Evolutionary conservation across 169 alveolate species (phyloP).

Genomic region (Plasmodium vinckei): DNA sequence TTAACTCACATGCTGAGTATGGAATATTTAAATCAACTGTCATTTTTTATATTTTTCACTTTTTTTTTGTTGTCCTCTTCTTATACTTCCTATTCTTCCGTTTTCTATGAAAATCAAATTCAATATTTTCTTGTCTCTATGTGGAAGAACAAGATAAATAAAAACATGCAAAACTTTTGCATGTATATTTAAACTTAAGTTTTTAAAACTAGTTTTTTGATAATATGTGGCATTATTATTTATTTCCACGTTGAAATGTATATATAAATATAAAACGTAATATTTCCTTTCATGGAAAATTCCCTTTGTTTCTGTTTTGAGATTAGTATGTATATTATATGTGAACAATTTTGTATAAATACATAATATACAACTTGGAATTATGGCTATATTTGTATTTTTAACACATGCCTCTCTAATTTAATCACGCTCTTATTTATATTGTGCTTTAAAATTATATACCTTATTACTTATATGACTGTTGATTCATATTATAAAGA

Average conservation of each 20-base stretch:
- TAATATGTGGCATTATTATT: not conserved
- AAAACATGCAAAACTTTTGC: not conserved
- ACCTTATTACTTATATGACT: too few relatives aligned
- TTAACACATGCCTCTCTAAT: too few relatives aligned
- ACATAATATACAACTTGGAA: too few relatives aligned
- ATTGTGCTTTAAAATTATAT: too few relatives aligned
- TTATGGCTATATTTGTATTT: too few relatives aligned
- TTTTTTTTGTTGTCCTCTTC: not conserved
- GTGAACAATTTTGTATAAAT: not conserved
- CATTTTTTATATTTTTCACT: constrained; percentile 12
- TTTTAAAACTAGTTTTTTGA: not conserved
- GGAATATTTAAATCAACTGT: constrained; percentile 89
- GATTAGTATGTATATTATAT: not conserved
- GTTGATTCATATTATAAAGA: constrained; percentile 4
- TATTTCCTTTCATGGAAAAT: not conserved
- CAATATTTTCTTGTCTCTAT: too few relatives aligned
- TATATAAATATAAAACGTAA: too few relatives aligned
- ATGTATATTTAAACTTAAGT: not conserved
- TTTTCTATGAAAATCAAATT: too few relatives aligned
- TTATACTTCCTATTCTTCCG: not conserved
- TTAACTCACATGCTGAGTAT: constrained; percentile 89
- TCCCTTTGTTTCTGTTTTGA: not conserved
- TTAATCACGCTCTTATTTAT: too few relatives aligned
- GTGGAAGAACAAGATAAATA: too few relatives aligned
- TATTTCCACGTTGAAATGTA: too few relatives aligned